Evolutionary conservation across 345 rosid species (phyloP), one percentile per base, ranked within the genome.

Genomic region (Pseudoturritis turrita): DNA sequence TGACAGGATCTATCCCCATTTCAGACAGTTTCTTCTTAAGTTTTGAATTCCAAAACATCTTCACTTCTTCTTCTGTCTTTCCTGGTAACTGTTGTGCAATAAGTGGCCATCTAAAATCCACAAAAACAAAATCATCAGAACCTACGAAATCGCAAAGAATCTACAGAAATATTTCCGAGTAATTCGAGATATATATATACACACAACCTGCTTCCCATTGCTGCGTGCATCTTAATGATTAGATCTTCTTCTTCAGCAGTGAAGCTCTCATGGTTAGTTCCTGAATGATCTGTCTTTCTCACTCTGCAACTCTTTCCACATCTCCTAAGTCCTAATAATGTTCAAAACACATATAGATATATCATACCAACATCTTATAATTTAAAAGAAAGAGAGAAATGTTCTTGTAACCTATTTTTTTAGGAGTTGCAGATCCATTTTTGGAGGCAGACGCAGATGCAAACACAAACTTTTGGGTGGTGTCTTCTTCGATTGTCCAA

Each of bases 11-110:
- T 40, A 95, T 95, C 21, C 99, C 99, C 93, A 87, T 89, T 45
- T 87, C 91, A n/a, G 81, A 62, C 26, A 95, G 92, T 84, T 87
- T 95, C 83, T 91, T 91, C 79, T 82, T 85, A 23, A 91, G 88
- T 83, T 82, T 91, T 3, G 96, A 83, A 81, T 95, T 95, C 97
- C 99, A 89, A 80, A 87, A 82, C 71, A 89, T 95, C 56, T 95
- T 95, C 67, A 95, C 96, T 72, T 95, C 97, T 47, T 91, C 91
- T 75, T 91, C 97, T 29, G 96, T 91, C 81, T 96, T 86, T 15
- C 97, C 99, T 2, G 96, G 96, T 12, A 95, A 84, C 15, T 86
- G 97, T 62, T 89, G 96, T 51, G 99, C 99, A 68, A 91, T 91
- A 52, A 95, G 82, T 22, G 92, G 78, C 97, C 97, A 91, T 83